Conservation (phyloP, 768 basidiomycete species). For the Pisolithus microcarpus region DNA sequence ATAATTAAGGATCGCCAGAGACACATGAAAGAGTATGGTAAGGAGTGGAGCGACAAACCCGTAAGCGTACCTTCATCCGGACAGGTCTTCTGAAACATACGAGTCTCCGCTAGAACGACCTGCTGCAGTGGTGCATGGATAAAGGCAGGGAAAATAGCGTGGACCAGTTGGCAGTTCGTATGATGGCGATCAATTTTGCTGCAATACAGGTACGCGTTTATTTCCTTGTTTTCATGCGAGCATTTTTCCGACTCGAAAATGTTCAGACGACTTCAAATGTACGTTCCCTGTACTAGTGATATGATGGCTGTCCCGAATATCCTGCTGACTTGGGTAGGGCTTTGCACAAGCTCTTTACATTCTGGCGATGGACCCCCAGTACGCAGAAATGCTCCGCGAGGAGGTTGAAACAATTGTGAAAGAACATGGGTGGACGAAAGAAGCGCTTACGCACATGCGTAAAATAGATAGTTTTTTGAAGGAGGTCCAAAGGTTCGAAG, state of each 20-base stretch:
- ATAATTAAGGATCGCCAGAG: conserved; percentile 24
- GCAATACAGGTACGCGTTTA: conserved; percentile 12
- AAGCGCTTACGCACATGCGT: conserved; percentile 23
- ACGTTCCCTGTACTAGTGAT: neutral
- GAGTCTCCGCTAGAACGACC: neutral
- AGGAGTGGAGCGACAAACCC: conserved; percentile 25
- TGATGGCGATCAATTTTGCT: neutral
- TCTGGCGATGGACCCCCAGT: conserved; percentile 32
- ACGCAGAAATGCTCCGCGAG: conserved; percentile 28
- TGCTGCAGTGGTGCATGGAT: neutral
- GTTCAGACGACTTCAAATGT: neutral
- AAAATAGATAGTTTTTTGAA: conserved; percentile 37
- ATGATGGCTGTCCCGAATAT: neutral
- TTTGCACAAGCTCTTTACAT: conserved; percentile 29
- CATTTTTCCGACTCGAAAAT: too few species aligned
- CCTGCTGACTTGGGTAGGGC: conserved; percentile 10
- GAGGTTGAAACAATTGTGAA: conserved; percentile 29
- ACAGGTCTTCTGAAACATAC: neutral
- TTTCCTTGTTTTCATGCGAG: too few species aligned
- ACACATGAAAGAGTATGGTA: conserved; percentile 17
- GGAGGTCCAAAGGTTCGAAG: conserved; percentile 29
- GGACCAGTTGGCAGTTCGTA: neutral
- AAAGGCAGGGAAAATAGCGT: neutral
- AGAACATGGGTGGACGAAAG: conserved; percentile 25
- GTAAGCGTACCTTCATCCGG: conserved; percentile 15